Evolutionary conservation across 768 basidiomycete species (phyloP).

Genomic region (Fistulinella prunicolor): DNA sequence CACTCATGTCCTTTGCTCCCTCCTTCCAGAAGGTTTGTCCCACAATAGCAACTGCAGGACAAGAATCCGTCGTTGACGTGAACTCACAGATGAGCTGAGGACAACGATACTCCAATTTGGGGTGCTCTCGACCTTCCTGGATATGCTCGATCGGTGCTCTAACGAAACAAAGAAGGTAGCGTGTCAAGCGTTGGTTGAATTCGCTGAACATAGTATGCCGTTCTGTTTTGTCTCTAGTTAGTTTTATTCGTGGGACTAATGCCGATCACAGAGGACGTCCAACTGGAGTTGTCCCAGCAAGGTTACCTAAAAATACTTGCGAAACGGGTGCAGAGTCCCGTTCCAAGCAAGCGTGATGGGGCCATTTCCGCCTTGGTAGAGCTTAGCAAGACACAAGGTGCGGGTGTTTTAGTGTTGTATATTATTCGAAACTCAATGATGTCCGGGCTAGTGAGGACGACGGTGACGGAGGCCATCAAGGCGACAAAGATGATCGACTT

Average conservation of each 20-base stretch:
- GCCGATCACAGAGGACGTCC: constrained; percentile 11
- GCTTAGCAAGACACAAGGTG: constrained; percentile 13
- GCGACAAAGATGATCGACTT: constrained; percentile 10
- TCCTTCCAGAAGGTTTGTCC: constrained; percentile 23
- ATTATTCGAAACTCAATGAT: too few species aligned
- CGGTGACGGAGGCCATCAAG: constrained; percentile 15
- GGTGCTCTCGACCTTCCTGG: constrained; percentile 14
- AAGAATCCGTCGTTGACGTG: background rate
- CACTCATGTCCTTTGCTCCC: constrained; percentile 20
- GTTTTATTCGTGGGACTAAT: background rate
- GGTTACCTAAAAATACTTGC: constrained; percentile 15
- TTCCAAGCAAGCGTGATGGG: constrained; percentile 14
- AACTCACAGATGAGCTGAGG: constrained; percentile 18
- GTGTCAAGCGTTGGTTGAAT: constrained; percentile 13
- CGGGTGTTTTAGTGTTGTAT: too few species aligned
- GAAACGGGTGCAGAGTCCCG: constrained; percentile 8
- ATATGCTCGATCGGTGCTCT: constrained; percentile 22
- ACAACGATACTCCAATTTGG: constrained; percentile 14
- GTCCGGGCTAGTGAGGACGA: constrained; percentile 1
- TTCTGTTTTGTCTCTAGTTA: background rate
- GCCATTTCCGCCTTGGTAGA: constrained; percentile 17
- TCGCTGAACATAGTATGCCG: constrained; percentile 18
- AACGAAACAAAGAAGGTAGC: constrained; percentile 16
- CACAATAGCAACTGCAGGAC: background rate
- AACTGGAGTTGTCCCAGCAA: background rate